Conservation (phyloP, 495 filamentous ascomycete species). For the Penicillium cosmopolitanum region DNA sequence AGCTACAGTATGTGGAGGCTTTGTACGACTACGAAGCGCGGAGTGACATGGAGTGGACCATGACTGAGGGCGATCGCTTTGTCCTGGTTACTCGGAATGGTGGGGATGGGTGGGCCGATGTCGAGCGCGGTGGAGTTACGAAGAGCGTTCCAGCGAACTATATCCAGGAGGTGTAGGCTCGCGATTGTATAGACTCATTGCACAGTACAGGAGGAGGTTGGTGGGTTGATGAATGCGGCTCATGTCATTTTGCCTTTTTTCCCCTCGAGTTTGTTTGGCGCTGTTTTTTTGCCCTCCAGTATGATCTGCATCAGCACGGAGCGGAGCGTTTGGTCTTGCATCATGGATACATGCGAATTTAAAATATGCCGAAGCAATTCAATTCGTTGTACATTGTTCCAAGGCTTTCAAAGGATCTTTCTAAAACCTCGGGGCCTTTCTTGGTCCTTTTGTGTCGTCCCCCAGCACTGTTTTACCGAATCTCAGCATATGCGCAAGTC, state of each 20-base stretch:
- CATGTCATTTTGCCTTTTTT: background rate
- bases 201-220: constrained; percentile 9
- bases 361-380: constrained; percentile 1
- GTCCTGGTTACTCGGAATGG: constrained; percentile 81
- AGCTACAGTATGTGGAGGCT: constrained; percentile 91
- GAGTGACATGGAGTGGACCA: constrained; percentile 84
- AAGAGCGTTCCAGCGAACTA: constrained; percentile 95
- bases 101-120: constrained; percentile 96
- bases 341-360: constrained; percentile 15
- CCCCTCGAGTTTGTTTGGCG: background rate
- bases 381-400: background rate
- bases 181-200: constrained; percentile 13
- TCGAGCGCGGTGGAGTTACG: constrained; percentile 87
- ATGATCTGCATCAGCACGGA: constrained; percentile 32
- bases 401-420: too few relatives aligned
- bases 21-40: constrained; percentile 89
- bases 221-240: background rate
- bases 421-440: too few relatives aligned
- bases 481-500: background rate
- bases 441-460: too few relatives aligned
- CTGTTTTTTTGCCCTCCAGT: constrained; percentile 18
- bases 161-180: constrained; percentile 67
- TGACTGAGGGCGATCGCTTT: constrained; percentile 89
- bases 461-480: too few relatives aligned
- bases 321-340: constrained; percentile 11